phyloP scores from a whole-genome alignment of 768 basidiomycete species.

The Mycena pura region DNA sequence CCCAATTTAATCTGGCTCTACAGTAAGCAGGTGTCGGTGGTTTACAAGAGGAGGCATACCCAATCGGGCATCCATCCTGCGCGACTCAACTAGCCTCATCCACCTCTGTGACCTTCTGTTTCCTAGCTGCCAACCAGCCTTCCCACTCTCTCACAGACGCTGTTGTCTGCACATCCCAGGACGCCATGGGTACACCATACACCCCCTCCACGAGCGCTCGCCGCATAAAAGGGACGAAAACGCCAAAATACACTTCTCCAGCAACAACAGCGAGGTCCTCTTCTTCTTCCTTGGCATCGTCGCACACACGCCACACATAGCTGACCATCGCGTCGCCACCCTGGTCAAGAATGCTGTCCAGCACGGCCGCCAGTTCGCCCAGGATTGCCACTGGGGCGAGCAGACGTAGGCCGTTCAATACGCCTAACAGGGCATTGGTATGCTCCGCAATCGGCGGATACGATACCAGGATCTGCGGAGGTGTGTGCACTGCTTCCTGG shows the following conservation, averaged over 20 bases:
- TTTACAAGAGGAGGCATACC: not conserved
- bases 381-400: constrained; percentile 75
- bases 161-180: constrained; percentile 22
- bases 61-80: not conserved
- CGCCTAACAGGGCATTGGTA: constrained; percentile 73
- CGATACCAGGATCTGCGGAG: constrained; percentile 73
- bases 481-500: constrained; percentile 59
- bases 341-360: constrained; percentile 59
- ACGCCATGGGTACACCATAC: constrained; percentile 52
- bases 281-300: constrained; percentile 35
- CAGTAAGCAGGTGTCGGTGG: too few species aligned
- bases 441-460: constrained; percentile 79
- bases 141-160: constrained; percentile 44
- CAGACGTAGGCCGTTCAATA: constrained; percentile 82
- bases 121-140: constrained; percentile 24
- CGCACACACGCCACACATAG: constrained; percentile 44
- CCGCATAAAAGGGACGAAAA: constrained; percentile 74
- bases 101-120: too few species aligned
- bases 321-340: constrained; percentile 53
- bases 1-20: too few species aligned
- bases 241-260: constrained; percentile 62
- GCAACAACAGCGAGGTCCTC: constrained; percentile 49
- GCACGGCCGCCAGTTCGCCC: constrained; percentile 49
- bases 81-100: too few species aligned
- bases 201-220: constrained; percentile 79